A percentile compares a stretch with the other conserved stretches of the same genome.
Evolutionary conservation across 306 rosid species (phyloP).

Genomic region (Prunus mume): DNA sequence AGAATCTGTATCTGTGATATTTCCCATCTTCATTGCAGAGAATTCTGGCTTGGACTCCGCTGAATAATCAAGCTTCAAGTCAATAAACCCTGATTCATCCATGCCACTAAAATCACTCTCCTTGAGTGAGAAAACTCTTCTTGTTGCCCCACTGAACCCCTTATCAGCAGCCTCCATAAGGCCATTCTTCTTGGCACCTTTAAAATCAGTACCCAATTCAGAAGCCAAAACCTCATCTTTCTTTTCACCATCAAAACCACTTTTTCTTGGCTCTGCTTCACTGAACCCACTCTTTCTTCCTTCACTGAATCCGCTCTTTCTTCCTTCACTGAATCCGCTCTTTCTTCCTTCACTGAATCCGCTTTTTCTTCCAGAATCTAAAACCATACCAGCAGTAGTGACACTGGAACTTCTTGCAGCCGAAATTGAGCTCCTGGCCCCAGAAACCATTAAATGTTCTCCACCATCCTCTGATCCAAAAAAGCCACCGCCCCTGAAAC

Average conservation of each 20-base stretch:
- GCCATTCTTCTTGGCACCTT: constrained; percentile 28
- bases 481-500: constrained; percentile 68
- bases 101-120: constrained; percentile 88
- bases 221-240: constrained; percentile 36
- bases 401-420: constrained; percentile 94
- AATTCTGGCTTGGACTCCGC: constrained; percentile 57
- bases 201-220: constrained; percentile 20
- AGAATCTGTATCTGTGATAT: constrained; percentile 30
- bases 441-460: constrained; percentile 56
- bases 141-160: constrained; percentile 47
- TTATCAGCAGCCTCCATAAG: constrained; percentile 33
- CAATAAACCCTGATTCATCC: constrained; percentile 88
- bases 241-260: constrained; percentile 63
- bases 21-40: constrained; percentile 40
- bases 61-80: constrained; percentile 79
- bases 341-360: constrained; percentile 77
- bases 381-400: constrained; percentile 63
- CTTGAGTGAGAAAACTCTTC: constrained; percentile 76
- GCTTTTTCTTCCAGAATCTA: constrained; percentile 87
- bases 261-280: constrained; percentile 73
- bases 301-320: constrained; percentile 62
- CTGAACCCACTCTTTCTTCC: constrained; percentile 89
- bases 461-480: constrained; percentile 89
- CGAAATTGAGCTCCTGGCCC: constrained; percentile 88
- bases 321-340: constrained; percentile 44